A percentile compares a stretch with the other conserved stretches of the same genome.
Evolutionary conservation across 805 yeast genomes (phyloP).

Genomic region (Lipomyces sp.): DNA sequence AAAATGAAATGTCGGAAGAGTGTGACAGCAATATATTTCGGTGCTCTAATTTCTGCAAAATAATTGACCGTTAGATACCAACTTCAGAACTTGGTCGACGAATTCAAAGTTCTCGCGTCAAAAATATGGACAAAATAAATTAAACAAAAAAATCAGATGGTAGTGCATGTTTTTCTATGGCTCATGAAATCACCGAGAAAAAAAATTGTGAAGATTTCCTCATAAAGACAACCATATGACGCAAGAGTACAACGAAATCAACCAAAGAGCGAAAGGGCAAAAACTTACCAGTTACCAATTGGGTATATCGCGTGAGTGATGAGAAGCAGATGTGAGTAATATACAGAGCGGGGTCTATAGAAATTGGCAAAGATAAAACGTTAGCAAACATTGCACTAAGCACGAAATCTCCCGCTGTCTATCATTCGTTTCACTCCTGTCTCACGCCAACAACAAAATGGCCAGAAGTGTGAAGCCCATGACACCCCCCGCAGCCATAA

Average conservation of each 20-base stretch:
- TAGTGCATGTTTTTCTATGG: slow-evolving; percentile 94
- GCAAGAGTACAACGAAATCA: neutral
- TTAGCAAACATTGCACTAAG: neutral
- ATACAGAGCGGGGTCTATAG: neutral
- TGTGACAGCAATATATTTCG: no score
- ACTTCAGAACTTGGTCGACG: no score
- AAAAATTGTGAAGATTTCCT: slow-evolving; percentile 34
- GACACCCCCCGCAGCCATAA: no score
- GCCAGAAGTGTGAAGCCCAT: slow-evolving; percentile 7
- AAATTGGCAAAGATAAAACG: no score
- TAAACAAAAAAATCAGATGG: slow-evolving; percentile 66
- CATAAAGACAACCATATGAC: slow-evolving; percentile 25
- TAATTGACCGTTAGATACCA: no score
- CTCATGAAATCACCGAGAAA: slow-evolving; percentile 51
- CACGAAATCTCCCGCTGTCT: neutral
- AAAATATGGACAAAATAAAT: no score
- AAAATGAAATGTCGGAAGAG: no score
- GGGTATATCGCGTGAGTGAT: no score
- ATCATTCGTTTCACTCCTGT: neutral
- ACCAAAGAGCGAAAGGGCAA: neutral
- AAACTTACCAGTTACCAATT: no score
- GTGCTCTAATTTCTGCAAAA: no score
- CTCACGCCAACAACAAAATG: neutral
- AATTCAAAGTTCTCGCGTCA: no score
- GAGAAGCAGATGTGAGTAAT: neutral